Evolutionary conservation across 306 rosid genomes (phyloP), one percentile per base, ranked within the genome.

Genomic region (Gynostemma pentaphyllum): DNA sequence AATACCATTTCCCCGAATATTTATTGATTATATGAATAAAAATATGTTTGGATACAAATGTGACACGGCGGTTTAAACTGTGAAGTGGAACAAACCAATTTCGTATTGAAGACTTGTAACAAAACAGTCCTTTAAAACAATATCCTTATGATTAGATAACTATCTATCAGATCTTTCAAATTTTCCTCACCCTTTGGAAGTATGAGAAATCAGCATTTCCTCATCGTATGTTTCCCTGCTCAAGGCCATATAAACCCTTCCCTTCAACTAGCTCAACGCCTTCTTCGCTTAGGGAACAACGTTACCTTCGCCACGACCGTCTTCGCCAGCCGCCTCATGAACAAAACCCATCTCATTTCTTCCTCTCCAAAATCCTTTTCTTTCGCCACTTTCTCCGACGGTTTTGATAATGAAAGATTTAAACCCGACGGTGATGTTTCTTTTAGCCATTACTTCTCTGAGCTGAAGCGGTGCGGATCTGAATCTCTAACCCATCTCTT

Each of bases 341-440:
- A 15, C 34, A 67, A 65, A 8, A 32, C 42, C 30, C 18, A 50
- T 6, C 54, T 15, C 14, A 15, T 7, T 7, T 7, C 57, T 0
- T 32, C 79, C 2, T 22, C 69, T 45, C 3, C 67, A 9, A 51
- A 41, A 0, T 68, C 70, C 40, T 73, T 85, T 34, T 22, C 80
- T 41, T 37, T 73, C 13, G 70, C 69, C 46, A 9, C 57, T 16
- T 70, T 77, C 75, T 77, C 82, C 4, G 87, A 79, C n/a, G 85
- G 83, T 56, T 53, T 39, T 4, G 87, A 85, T 61, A 85, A 82
- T 60, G 76, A 80, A 2, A 81, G 74, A 7, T 7, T 16, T 60
- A 48, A 9, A 0, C 0, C 7, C 10, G 7, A 1, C 5, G 28
- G 2, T 5, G 53, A 60, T 18, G 0, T 13, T 29, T 7, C 15